These are phyloP conservation scores for Apophysomyces trapeziformis DNA, from an alignment of 371 early-diverging fungal species.

Conservation along the genomic window DNA sequence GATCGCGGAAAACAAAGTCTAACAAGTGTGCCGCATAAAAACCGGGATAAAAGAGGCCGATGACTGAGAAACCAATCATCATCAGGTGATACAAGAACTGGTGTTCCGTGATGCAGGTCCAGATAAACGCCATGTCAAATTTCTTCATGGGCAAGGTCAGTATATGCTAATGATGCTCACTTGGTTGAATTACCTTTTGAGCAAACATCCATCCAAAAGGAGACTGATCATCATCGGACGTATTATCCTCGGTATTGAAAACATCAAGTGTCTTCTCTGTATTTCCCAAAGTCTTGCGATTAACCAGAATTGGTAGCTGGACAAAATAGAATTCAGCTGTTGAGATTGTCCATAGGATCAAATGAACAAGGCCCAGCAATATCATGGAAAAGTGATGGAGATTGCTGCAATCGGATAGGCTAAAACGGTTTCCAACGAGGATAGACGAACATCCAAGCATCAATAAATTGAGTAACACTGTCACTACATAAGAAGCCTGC, in stretches of 20 bases:
- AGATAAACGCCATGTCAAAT: slow-evolving; percentile 18
- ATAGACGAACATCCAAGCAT: slow-evolving; percentile 34
- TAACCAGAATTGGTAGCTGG: slow-evolving; percentile 55
- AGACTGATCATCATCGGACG: slow-evolving; percentile 1
- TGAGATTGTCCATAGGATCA: slow-evolving; percentile 45
- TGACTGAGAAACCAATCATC: slow-evolving; percentile 43
- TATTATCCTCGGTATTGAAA: neutral
- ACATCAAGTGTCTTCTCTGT: slow-evolving; percentile 4
- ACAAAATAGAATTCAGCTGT: slow-evolving; percentile 55
- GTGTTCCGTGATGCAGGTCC: slow-evolving; percentile 33
- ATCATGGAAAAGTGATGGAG: slow-evolving; percentile 13
- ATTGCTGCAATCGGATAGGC: neutral
- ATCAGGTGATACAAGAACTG: slow-evolving; percentile 44
- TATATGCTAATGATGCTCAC: neutral
- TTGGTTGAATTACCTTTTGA: slow-evolving; percentile 1
- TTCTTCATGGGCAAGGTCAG: neutral
- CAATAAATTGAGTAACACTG: slow-evolving; percentile 47
- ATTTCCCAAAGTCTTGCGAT: slow-evolving; percentile 31
- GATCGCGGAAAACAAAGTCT: slow-evolving; percentile 65
- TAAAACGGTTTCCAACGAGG: slow-evolving; percentile 1
- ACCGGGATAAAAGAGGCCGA: slow-evolving; percentile 46
- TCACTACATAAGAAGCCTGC: slow-evolving; percentile 49
- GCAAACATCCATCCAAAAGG: slow-evolving; percentile 9
- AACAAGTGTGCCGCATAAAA: slow-evolving; percentile 56
- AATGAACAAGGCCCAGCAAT: slow-evolving; percentile 38